These are phyloP conservation scores for Luffa aegyptiaca DNA, from an alignment of 306 rosid species.

Conservation along the genomic window DNA sequence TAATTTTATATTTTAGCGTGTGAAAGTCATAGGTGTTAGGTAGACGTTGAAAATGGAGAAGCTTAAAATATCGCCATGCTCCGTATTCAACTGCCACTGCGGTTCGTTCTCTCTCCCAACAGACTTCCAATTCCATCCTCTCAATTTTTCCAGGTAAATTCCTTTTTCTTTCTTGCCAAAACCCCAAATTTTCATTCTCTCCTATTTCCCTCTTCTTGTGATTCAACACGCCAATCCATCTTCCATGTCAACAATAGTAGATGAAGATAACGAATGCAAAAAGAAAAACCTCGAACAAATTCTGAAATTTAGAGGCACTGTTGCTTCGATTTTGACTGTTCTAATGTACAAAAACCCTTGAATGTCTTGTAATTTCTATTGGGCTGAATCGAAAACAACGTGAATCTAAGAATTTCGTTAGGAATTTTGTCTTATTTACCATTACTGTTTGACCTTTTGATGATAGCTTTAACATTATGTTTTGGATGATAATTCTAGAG, in stretches of 20 bases:
- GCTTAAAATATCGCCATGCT: not conserved
- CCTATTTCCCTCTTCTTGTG: not conserved
- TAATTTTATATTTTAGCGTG: too few species aligned
- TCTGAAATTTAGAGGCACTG: not conserved
- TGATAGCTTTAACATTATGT: not conserved
- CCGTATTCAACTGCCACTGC: constrained; percentile 2
- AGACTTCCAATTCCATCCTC: not conserved
- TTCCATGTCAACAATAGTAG: not conserved
- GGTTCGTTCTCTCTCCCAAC: not conserved
- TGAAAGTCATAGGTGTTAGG: not conserved
- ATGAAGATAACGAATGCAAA: not conserved
- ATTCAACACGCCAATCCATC: not conserved
- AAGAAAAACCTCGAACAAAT: not conserved
- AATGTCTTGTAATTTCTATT: not conserved
- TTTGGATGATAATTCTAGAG: not conserved
- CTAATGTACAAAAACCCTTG: not conserved
- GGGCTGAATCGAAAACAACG: not conserved
- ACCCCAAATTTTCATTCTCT: not conserved
- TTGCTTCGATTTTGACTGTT: not conserved
- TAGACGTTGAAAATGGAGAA: constrained; percentile 6
- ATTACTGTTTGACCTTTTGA: not conserved
- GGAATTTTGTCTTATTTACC: not conserved
- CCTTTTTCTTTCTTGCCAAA: not conserved
- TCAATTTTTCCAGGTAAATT: not conserved
- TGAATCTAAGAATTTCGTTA: not conserved